Evolutionary conservation across 371 early-diverging fungal genomes (phyloP), one percentile per base, ranked within the genome.

Genomic region (Dinochytrium kinnereticum): DNA sequence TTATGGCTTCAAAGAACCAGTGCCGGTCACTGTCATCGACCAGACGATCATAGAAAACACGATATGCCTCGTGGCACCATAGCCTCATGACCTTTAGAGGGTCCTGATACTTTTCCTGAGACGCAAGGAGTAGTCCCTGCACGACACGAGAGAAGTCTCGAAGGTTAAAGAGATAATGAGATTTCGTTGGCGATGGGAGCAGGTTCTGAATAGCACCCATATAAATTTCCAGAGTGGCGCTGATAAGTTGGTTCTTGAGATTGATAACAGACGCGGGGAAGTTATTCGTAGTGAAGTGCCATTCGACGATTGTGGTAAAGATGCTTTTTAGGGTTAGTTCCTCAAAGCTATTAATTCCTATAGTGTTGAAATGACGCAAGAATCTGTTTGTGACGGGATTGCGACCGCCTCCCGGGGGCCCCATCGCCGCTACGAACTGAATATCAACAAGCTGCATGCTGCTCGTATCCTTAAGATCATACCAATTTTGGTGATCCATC

Each of bases 361-460:
- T 69, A 7, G 81, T 84, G 53, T 80, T 85, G 77, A 88, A 85
- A 69, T 88, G 88, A 37, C 88, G 72, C 69, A 86, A 68, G 75
- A 86, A 85, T 55, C 88, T 73, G 51, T 80, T 74, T 1, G 88
- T 86, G n/a, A 88, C 76, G 0, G 85, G 84, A 67, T 85, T 86
- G 1, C 88, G 64, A 1, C 88, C 88, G 33, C 88, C 88, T 2
- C 88, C 88, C 21, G 88, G 86, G 1, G 87, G 87, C 36, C 86
- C 88, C 88, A 88, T 88, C 3, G 88, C 88, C 13, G 84, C 73
- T 2, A 88, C 83, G 73, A 88, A 86, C 72, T 84, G 85, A 70
- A 88, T 84, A 65, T 88, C 88, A 1, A 86, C 82, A 53, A 88
- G 78, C 49, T 83, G 84, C 82, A 86, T 84, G 15, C 77, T 44